Evolutionary conservation across 257 asterid genomes (phyloP).

Genomic region (Jaltomata sinuosa): DNA sequence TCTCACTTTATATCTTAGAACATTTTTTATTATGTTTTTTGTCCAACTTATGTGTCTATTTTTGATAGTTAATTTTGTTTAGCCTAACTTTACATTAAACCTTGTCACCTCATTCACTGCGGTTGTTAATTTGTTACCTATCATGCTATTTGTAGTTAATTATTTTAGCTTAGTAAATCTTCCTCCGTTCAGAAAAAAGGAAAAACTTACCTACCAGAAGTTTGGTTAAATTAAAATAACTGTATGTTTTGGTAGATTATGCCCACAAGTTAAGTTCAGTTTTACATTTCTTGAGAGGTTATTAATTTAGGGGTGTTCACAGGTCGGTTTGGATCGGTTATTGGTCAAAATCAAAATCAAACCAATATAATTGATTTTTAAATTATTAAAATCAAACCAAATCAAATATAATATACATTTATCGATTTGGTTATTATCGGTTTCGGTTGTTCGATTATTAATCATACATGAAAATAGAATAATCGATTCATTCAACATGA

Average conservation of each 20-base stretch:
- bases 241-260: background rate
- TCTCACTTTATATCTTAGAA: conserved; percentile 22
- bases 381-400: too few relatives aligned
- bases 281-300: background rate
- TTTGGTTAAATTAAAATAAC: background rate
- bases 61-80: background rate
- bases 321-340: too few relatives aligned
- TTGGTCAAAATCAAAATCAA: too few relatives aligned
- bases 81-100: background rate
- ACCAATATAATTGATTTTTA: too few relatives aligned
- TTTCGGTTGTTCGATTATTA: too few relatives aligned
- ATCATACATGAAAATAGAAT: too few relatives aligned
- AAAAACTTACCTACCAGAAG: background rate
- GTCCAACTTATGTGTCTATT: background rate
- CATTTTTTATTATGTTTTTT: conserved; percentile 7
- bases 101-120: background rate
- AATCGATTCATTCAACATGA: too few relatives aligned
- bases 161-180: background rate
- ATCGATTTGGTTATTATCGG: too few relatives aligned
- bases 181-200: background rate
- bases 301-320: too few relatives aligned
- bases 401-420: too few relatives aligned
- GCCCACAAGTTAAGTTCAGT: background rate
- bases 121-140: background rate
- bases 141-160: background rate